phyloP scores from a whole-genome alignment of 2,329 filamentous ascomycete species.

The Mollisia scopiformis region DNA sequence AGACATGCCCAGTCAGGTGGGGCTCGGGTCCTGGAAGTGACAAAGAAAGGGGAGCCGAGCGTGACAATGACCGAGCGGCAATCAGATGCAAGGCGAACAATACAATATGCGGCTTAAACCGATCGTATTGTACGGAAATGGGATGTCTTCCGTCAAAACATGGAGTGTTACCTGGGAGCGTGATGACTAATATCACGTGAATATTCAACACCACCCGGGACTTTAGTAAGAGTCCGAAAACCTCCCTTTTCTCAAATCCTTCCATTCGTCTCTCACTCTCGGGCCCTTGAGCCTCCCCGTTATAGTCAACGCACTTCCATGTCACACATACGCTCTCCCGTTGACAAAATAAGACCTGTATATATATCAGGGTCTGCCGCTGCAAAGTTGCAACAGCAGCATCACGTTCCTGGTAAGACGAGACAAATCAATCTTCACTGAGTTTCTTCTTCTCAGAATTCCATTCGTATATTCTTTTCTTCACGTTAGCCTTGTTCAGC shows the following conservation, averaged over 20 bases:
- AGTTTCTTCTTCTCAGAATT: background rate
- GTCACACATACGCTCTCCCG: background rate
- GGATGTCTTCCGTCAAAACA: too few species aligned
- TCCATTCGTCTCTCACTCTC: background rate
- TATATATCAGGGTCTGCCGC: background rate
- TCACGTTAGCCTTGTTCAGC: background rate
- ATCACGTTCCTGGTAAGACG: background rate
- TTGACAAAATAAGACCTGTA: background rate
- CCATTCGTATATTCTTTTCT: background rate
- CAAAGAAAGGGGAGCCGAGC: background rate
- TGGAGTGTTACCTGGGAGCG: background rate
- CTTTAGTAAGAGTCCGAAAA: constrained; percentile 12
- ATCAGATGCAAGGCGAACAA: background rate
- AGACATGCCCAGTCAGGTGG: constrained; percentile 11
- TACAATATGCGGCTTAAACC: background rate
- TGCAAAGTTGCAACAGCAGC: background rate
- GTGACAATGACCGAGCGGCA: background rate
- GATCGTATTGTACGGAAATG: background rate
- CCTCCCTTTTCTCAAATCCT: too few species aligned
- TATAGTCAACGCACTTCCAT: background rate
- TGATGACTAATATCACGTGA: background rate
- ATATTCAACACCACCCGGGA: background rate
- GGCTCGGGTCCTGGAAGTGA: background rate
- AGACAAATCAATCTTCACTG: background rate
- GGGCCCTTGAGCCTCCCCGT: constrained; percentile 4